These are phyloP conservation scores for Thermochaetoides dissita DNA, from an alignment of 2,329 filamentous ascomycete species.

Conservation along the genomic window DNA sequence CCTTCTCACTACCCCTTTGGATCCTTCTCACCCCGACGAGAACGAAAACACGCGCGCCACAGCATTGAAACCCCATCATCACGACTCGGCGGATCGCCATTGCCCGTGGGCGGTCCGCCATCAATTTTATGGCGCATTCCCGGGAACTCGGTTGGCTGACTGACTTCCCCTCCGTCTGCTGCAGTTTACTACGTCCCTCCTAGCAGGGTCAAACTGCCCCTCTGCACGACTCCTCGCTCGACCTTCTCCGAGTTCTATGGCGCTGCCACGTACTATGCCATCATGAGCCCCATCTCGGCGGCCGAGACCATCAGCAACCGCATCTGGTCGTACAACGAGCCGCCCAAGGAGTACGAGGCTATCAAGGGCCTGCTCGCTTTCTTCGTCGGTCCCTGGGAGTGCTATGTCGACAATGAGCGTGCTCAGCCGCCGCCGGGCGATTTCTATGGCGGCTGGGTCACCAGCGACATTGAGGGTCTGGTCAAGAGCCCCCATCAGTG, in stretches of 20 bases:
- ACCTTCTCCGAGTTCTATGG: conserved; percentile 50
- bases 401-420: conserved; percentile 46
- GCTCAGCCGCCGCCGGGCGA: conserved; percentile 46
- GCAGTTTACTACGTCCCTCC: conserved; percentile 47
- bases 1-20: not conserved
- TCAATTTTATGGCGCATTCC: too few relatives aligned
- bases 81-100: too few relatives aligned
- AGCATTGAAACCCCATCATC: too few relatives aligned
- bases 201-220: conserved; percentile 30
- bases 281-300: conserved; percentile 25
- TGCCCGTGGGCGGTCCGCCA: too few relatives aligned
- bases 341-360: conserved; percentile 34
- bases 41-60: too few relatives aligned
- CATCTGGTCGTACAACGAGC: conserved; percentile 45
- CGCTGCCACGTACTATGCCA: conserved; percentile 41
- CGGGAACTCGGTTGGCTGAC: conserved; percentile 1
- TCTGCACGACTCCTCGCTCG: conserved; percentile 29
- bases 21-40: not conserved
- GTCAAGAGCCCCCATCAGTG: conserved; percentile 25
- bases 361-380: conserved; percentile 45
- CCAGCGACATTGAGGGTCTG: conserved; percentile 42
- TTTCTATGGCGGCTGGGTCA: conserved; percentile 53
- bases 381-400: conserved; percentile 48
- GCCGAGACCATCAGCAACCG: conserved; percentile 30
- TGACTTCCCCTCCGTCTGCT: conserved; percentile 2